Evolutionary conservation across 345 rosid genomes (phyloP).

Genomic region (Eucalyptus erythrocorys): DNA sequence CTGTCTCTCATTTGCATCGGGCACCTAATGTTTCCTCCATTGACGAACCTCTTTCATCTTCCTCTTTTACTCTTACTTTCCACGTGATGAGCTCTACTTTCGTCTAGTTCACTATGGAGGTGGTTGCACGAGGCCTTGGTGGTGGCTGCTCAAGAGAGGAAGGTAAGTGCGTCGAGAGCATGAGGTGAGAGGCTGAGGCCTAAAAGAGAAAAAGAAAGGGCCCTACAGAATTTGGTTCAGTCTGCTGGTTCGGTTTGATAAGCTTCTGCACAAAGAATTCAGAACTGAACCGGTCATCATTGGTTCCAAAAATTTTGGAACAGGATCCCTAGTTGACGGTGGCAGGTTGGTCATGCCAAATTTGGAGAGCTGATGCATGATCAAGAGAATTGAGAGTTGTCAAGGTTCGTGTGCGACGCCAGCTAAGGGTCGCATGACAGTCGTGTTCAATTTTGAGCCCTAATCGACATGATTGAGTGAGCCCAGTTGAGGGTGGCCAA

Average conservation of each 20-base stretch:
- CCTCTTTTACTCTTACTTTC: background rate
- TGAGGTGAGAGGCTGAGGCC: background rate
- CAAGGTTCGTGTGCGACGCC: accelerated
- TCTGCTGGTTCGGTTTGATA: background rate
- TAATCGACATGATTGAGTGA: accelerated
- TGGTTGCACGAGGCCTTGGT: background rate
- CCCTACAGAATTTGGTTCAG: background rate
- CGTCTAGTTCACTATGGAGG: background rate
- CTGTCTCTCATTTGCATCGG: background rate
- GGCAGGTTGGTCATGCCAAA: background rate
- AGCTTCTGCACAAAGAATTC: background rate
- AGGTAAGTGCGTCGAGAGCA: background rate
- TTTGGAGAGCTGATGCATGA: background rate
- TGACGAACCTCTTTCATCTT: background rate
- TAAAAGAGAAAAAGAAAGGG: background rate
- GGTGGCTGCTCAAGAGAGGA: background rate
- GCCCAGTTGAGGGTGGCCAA: background rate
- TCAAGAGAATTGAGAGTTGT: background rate
- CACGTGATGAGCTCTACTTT: background rate
- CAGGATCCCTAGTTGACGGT: background rate
- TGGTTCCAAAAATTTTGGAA: background rate
- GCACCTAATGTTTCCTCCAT: background rate
- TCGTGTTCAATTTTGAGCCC: background rate
- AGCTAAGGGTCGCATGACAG: background rate
- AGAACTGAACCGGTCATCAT: background rate